A percentile compares a stretch with the other conserved stretches of the same genome.
These are phyloP conservation scores for Colletotrichum echinochloae DNA, from an alignment of 2,329 filamentous ascomycete species.

Conservation along the genomic window DNA sequence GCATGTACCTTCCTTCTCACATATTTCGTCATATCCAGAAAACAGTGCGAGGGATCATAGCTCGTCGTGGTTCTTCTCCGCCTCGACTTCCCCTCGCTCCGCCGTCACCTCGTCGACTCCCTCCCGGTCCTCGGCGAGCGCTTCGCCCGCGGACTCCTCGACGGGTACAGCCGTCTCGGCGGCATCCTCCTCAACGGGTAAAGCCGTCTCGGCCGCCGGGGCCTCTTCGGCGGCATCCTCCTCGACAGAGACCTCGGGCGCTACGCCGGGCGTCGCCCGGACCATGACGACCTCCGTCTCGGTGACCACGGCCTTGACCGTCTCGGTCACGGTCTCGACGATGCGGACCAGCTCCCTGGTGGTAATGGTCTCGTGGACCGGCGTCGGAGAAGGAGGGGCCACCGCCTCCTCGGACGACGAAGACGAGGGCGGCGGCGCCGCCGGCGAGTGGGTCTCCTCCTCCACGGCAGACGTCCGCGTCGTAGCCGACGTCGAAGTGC, in stretches of 20 bases:
- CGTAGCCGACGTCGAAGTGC: neutral
- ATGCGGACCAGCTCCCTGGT: slow-evolving; percentile 49
- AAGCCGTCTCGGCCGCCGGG: neutral
- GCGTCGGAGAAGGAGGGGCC: neutral
- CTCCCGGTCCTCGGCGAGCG: neutral
- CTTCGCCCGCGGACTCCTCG: neutral
- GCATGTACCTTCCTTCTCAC: neutral
- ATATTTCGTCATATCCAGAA: neutral
- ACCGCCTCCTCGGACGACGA: slow-evolving; percentile 1
- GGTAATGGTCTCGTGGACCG: slow-evolving; percentile 45
- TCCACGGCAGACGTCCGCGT: neutral
- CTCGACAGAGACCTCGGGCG: neutral
- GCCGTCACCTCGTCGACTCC: too few species aligned
- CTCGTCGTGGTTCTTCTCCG: neutral
- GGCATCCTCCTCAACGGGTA: neutral
- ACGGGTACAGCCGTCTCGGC: too few species aligned
- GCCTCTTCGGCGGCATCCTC: neutral
- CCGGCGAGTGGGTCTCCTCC: neutral
- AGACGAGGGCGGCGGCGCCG: neutral
- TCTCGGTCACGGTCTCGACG: slow-evolving; percentile 51
- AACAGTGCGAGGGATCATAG: slow-evolving; percentile 1
- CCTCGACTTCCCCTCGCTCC: neutral
- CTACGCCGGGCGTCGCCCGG: slow-evolving; percentile 13
- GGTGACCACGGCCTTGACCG: slow-evolving; percentile 40
- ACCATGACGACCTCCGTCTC: slow-evolving; percentile 45